Percentiles rank a stretch among this genome's conserved stretches.
Conservation (phyloP, 2,329 filamentous ascomycete species). For the Harringtonia lauricola region DNA sequence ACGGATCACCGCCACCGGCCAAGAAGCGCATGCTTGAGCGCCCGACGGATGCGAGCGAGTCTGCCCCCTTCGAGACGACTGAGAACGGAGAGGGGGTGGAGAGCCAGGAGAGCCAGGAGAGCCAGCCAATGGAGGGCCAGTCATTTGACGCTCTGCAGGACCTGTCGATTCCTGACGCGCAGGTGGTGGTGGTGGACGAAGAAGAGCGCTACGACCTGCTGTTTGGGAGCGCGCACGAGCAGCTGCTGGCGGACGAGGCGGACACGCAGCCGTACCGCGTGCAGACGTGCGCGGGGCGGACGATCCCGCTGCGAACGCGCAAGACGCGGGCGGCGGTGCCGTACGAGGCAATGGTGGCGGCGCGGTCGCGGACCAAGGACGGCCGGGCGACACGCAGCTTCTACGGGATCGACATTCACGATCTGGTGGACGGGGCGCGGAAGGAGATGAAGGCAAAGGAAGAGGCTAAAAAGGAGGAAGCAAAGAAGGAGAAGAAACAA, state of each 20-base stretch:
- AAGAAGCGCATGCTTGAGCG: slow-evolving; percentile 2
- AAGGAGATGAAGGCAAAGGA: slow-evolving; percentile 37
- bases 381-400: slow-evolving; percentile 65
- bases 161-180: slow-evolving; percentile 2
- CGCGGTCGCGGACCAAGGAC: slow-evolving; percentile 53
- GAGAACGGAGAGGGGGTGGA: background rate
- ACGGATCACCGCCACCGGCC: background rate
- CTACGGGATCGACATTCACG: slow-evolving; percentile 88
- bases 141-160: background rate
- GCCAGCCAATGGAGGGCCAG: background rate
- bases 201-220: slow-evolving; percentile 11
- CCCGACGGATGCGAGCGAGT: background rate
- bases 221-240: slow-evolving; percentile 3
- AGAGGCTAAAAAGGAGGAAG: slow-evolving; percentile 25
- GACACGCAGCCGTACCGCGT: background rate
- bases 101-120: too few relatives aligned
- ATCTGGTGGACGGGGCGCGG: slow-evolving; percentile 61
- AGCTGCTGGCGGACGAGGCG: background rate
- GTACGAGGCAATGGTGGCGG: slow-evolving; percentile 58
- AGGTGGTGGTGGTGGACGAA: slow-evolving; percentile 3
- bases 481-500: slow-evolving; percentile 13
- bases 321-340: slow-evolving; percentile 33
- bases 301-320: slow-evolving; percentile 44
- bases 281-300: slow-evolving; percentile 44
- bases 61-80: background rate